Evolutionary conservation across 139 green algal genomes (phyloP).

Genomic region (Nannochloris sp.): DNA sequence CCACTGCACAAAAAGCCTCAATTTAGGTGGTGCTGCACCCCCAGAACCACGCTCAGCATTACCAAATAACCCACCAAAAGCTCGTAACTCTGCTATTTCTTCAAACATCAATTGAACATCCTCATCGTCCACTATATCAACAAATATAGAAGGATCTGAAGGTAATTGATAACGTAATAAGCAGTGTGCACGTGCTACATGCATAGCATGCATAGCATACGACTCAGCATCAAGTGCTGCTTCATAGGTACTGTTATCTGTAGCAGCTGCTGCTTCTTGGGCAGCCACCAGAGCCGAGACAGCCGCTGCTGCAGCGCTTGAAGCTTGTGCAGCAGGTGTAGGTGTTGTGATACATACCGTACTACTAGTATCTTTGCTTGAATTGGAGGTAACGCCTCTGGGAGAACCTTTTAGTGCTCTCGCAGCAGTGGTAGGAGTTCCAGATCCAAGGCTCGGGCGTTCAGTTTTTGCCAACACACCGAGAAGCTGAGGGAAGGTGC

Average conservation of each 20-base stretch:
- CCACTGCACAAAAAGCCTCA: conserved; percentile 33
- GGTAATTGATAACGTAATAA: conserved; percentile 26
- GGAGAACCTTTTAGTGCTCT: not conserved
- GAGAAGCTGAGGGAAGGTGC: conserved; percentile 20
- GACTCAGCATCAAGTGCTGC: no score
- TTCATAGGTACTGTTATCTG: no score
- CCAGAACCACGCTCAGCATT: no score
- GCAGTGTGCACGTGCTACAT: no score
- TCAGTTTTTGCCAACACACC: conserved; percentile 14
- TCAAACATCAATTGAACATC: conserved; percentile 51
- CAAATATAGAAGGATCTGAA: conserved; percentile 37
- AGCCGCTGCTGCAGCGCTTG: no score
- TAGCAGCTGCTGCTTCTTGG: no score
- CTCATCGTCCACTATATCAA: conserved; percentile 44
- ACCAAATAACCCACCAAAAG: no score
- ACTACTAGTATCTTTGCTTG: no score
- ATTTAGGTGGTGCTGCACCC: not conserved
- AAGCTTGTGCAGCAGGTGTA: not conserved
- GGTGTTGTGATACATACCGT: not conserved
- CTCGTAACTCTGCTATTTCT: conserved; percentile 16
- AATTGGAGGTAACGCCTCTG: not conserved
- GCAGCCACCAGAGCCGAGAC: no score
- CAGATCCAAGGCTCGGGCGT: not conserved
- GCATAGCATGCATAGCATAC: no score
- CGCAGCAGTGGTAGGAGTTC: not conserved